These are phyloP conservation scores for Dactylellina drechsleri DNA, from an alignment of 2,329 filamentous ascomycete species.

Conservation along the genomic window DNA sequence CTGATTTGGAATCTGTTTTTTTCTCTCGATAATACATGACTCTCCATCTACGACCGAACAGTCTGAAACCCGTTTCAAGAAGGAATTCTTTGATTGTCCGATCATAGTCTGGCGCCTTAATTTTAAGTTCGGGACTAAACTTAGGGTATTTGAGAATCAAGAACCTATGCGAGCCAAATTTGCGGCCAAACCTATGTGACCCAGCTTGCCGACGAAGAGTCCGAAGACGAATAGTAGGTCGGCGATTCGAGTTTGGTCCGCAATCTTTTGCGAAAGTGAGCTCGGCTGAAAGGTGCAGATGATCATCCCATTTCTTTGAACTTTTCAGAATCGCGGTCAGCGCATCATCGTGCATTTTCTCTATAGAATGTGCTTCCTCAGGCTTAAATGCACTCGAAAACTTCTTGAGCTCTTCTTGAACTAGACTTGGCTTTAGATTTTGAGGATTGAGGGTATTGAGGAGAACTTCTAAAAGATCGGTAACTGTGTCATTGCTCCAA, in stretches of 20 bases:
- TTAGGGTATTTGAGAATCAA: conserved; percentile 18
- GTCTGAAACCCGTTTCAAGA: conserved; percentile 17
- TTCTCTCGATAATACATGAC: conserved; percentile 17
- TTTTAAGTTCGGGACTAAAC: not conserved
- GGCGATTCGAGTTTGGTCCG: not conserved
- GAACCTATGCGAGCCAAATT: conserved; percentile 40
- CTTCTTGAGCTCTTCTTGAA: not conserved
- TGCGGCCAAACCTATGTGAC: conserved; percentile 14
- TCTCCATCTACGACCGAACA: conserved; percentile 28
- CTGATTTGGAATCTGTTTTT: conserved; percentile 3
- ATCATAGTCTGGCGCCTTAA: not conserved
- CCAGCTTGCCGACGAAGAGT: conserved; percentile 5
- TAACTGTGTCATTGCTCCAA: not conserved
- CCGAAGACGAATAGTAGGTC: conserved; percentile 17
- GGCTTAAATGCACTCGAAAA: not conserved
- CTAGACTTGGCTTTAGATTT: not conserved
- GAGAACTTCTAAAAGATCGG: not conserved
- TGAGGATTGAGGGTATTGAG: not conserved
- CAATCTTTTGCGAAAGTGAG: conserved; percentile 1
- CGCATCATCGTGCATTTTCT: not conserved
- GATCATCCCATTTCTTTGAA: conserved; percentile 17
- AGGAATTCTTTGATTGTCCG: conserved; percentile 1
- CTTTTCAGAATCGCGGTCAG: conserved; percentile 4
- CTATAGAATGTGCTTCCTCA: conserved; percentile 2
- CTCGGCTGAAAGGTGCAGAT: conserved; percentile 28